These are phyloP conservation scores for Moesziomyces antarcticus DNA, from an alignment of 1,284 basidiomycete species.

Conservation along the genomic window DNA sequence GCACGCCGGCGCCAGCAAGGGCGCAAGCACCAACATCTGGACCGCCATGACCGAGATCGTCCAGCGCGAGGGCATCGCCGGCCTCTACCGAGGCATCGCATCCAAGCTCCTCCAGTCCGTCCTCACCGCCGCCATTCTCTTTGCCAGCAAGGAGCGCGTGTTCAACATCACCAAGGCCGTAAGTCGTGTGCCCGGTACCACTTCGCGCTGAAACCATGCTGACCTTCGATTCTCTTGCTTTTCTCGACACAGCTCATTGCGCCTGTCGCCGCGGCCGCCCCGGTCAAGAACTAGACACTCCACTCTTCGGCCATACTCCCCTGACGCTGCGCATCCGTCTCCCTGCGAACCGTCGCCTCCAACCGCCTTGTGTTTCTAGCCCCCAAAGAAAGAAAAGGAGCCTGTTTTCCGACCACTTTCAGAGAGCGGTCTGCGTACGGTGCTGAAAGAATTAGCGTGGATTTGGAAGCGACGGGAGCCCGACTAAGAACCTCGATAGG, in stretches of 20 bases:
- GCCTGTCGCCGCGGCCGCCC: slow-evolving; percentile 32
- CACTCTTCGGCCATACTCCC: background rate
- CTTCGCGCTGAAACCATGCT: too few relatives aligned
- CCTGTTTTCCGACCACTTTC: background rate
- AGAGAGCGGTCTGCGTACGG: too few relatives aligned
- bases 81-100: slow-evolving; percentile 65
- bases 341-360: too few relatives aligned
- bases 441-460: too few relatives aligned
- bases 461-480: too few relatives aligned
- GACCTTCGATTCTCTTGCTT: background rate
- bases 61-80: slow-evolving; percentile 59
- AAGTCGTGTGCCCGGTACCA: slow-evolving; percentile 1
- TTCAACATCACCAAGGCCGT: slow-evolving; percentile 55
- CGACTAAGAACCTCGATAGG: slow-evolving; percentile 77
- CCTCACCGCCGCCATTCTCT: slow-evolving; percentile 66
- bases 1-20: slow-evolving; percentile 58
- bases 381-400: background rate
- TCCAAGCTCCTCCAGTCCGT: slow-evolving; percentile 66
- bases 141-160: slow-evolving; percentile 65
- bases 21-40: slow-evolving; percentile 61
- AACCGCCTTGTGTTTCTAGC: background rate
- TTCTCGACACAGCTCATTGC: slow-evolving; percentile 24
- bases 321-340: background rate
- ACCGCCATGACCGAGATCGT: slow-evolving; percentile 67
- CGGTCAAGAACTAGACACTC: slow-evolving; percentile 29